Base-by-base conservation (phyloP, 1,284 basidiomycete genomes). In the Sanghuangporus baumii region DNA sequence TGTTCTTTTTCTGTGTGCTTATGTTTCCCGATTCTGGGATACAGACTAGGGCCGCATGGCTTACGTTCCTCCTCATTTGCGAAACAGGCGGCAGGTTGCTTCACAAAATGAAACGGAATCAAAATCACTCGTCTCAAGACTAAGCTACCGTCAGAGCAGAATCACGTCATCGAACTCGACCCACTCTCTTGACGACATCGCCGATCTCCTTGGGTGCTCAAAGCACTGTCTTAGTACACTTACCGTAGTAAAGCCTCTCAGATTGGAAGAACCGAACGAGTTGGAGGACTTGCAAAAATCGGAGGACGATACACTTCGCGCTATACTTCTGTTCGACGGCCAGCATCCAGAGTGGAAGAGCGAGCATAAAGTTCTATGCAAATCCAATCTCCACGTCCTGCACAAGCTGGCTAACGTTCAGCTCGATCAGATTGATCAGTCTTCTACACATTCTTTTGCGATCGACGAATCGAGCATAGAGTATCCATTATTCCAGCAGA, bases 261-360 rank as follows among this genome's bases (percentile, higher is more conserved):
- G 37, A n/a, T 34, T 16, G 37, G 52, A 54, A 18, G 31, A 37
- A 26, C 1, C 34, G 36, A 31, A 36, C 26, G 31, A 34, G 6
- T 16, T n/a, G 34, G 31, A 54, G 31, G 16, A 7, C 43, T 1
- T 8, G 4, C 26, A 34, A 37, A 37, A 16, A 11, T n/a, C 37
- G 34, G 40, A 40, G n/a, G 34, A 52, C n/a, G 59, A 43, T 31
- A 37, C 23, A 8, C 62, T 60, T 18, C 20, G 20, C 7, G 51
- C 57, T 20, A 57, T 64, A 41, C 7, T 64, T 18, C 26, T 60
- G 5, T 38, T 48, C 23, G 37, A 60, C 5, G 62, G 57, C 43
- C 62, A 60, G 47, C 62, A 64, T 57, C 62, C 59, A n/a, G 54
- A 60, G 11, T 64, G 62, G 62, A 16, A 47, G 16, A 18, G 14